Conservation (phyloP, 768 basidiomycete genomes). For the Trametes maxima region DNA sequence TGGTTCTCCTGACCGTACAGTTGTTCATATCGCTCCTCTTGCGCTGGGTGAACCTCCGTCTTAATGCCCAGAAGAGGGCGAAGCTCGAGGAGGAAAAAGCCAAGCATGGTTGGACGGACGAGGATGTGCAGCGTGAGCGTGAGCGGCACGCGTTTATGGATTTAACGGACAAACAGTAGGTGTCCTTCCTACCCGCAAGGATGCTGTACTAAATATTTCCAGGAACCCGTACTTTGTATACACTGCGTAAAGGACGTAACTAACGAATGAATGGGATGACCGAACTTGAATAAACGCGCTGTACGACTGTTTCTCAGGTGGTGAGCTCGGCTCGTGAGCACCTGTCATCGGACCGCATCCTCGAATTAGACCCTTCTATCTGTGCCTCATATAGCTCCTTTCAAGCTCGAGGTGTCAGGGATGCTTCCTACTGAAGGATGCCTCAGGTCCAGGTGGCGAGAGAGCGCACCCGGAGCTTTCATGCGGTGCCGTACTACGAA, state of each 20-base stretch:
- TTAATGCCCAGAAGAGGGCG: slow-evolving; percentile 51
- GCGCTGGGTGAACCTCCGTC: slow-evolving; percentile 54
- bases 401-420: no score
- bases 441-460: background rate
- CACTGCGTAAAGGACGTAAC: slow-evolving; percentile 41
- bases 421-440: background rate
- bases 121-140: slow-evolving; percentile 57
- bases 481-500: background rate
- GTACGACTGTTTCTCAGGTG: background rate
- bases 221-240: slow-evolving; percentile 66
- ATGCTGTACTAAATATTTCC: background rate
- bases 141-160: slow-evolving; percentile 65
- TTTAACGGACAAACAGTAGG: slow-evolving; percentile 64
- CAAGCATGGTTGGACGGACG: slow-evolving; percentile 57
- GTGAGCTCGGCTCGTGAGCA: background rate
- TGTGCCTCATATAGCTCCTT: background rate
- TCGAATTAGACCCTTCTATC: no score
- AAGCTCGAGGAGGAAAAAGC: slow-evolving; percentile 47
- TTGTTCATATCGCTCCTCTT: slow-evolving; percentile 50
- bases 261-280: background rate
- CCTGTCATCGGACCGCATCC: no score
- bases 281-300: background rate
- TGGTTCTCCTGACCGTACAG: slow-evolving; percentile 58
- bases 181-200: background rate
- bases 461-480: background rate